These are phyloP conservation scores for Arthrocladium fulminans DNA, from an alignment of 2,329 filamentous ascomycete species.

Conservation along the genomic window DNA sequence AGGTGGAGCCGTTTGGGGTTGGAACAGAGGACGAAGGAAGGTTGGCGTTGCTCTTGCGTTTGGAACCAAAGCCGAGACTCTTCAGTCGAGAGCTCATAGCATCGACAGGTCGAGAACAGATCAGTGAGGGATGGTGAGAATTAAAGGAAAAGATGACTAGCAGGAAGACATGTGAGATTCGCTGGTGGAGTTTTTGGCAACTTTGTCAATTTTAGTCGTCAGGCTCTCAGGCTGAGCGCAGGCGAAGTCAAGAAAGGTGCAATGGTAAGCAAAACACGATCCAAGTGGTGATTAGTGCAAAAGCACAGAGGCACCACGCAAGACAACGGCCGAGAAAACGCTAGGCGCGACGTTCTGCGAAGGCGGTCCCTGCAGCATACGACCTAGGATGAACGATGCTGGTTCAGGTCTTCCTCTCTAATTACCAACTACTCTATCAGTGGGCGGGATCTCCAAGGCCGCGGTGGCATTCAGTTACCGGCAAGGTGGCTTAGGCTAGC, in stretches of 20 bases:
- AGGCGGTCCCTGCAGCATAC: neutral
- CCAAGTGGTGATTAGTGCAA: too few relatives aligned
- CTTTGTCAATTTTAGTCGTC: neutral
- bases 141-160: constrained; percentile 7
- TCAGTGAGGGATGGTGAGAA: constrained; percentile 8
- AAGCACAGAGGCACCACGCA: neutral
- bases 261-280: constrained; percentile 3
- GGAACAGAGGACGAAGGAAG: constrained; percentile 27
- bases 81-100: constrained; percentile 46
- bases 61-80: constrained; percentile 40
- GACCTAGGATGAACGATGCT: neutral
- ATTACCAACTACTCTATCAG: neutral
- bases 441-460: neutral
- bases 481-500: constrained; percentile 1
- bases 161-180: constrained; percentile 6
- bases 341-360: neutral
- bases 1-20: constrained; percentile 24
- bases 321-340: neutral
- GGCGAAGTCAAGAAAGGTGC: neutral
- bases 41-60: constrained; percentile 44
- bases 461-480: neutral
- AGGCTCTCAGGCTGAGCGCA: constrained; percentile 3
- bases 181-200: neutral
- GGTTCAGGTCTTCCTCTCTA: constrained; percentile 3
- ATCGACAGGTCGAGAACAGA: constrained; percentile 33